Evolutionary conservation across 108 stramenopile species (phyloP), one percentile per base, ranked within the genome.

Genomic region (Pseudonitzschia pungens): DNA sequence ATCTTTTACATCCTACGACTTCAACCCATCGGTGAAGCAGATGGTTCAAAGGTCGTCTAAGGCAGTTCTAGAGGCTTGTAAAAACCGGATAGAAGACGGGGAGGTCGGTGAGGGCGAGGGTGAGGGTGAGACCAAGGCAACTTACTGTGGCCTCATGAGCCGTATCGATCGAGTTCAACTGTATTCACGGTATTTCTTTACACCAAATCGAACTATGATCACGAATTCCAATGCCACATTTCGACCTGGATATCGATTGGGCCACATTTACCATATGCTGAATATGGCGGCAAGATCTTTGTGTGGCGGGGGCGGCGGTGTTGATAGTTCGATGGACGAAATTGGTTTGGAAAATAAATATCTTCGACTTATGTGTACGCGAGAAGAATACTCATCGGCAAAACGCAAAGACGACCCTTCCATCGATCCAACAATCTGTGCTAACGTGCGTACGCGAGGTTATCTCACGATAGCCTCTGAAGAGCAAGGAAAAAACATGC

Each of bases 311-410:
- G 40, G 29, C 20, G 36, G 32, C 18, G 58, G 58, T 43, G 29
- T 27, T 20, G 48, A 33, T 28, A 42, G 45, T 2, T 20, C n/a
- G 18, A 53, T n/a, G 16, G 40, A 36, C 20, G 41, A 58, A n/a
- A 53, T 58, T 29, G 52, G 0, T 18, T 43, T 70, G 21, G 69
- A 79, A 66, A 71, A 74, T 57, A 63, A 72, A 20, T 74, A 51
- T 28, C 28, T 79, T 55, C 68, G 69, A 20, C 32, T 66, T 28
- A 43, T 79, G 43, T 69, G 69, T 32, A n/a, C 33, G 5, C 44
- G 62, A 14, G 40, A 33, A 5, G 65, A 60, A 32, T 32, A 70
- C 44, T 52, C 18, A 28, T 21, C 24, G 22, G 29, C 10, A 10
- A 67, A 48, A 15, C 1, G 20, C 27, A 7, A 63, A 2, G 42